phyloP scores from a whole-genome alignment of 2,329 filamentous ascomycete genomes.

The Cladophialophora chaetospira region DNA sequence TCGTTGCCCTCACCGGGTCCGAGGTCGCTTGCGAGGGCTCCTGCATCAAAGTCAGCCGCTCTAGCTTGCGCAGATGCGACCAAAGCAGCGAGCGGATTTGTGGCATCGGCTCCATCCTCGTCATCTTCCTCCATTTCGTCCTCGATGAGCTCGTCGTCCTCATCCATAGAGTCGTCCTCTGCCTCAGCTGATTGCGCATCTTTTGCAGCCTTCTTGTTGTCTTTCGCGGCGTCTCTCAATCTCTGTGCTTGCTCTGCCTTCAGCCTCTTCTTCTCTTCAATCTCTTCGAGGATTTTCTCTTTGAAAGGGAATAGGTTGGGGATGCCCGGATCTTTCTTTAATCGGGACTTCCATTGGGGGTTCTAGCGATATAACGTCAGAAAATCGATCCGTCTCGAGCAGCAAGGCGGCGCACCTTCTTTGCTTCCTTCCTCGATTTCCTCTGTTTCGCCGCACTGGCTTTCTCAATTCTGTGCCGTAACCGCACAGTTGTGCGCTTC shows the following conservation, averaged over 20 bases:
- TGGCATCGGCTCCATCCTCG: slow-evolving; percentile 63
- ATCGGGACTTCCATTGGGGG: slow-evolving; percentile 89
- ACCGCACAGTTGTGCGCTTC: slow-evolving; percentile 84
- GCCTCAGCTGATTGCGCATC: slow-evolving; percentile 57
- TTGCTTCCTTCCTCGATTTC: slow-evolving; percentile 84
- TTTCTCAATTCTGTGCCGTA: slow-evolving; percentile 96
- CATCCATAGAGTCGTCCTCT: slow-evolving; percentile 49
- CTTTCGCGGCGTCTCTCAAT: slow-evolving; percentile 68
- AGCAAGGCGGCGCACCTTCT: slow-evolving; percentile 59
- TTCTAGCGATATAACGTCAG: slow-evolving; percentile 55
- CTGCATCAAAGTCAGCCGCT: slow-evolving; percentile 72
- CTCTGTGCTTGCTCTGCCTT: slow-evolving; percentile 78
- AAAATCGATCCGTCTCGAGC: background rate
- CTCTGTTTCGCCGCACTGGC: slow-evolving; percentile 84
- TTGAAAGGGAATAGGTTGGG: slow-evolving; percentile 98
- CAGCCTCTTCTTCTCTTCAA: slow-evolving; percentile 80
- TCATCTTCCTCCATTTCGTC: slow-evolving; percentile 55
- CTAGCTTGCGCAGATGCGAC: slow-evolving; percentile 79
- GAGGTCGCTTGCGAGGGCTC: slow-evolving; percentile 63
- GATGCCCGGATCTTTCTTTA: slow-evolving; percentile 98
- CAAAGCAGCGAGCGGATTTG: slow-evolving; percentile 90
- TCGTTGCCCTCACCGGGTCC: slow-evolving; percentile 51
- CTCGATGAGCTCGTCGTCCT: slow-evolving; percentile 51
- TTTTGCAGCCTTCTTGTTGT: slow-evolving; percentile 52
- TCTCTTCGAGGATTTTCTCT: slow-evolving; percentile 89